A percentile compares a stretch with the other conserved stretches of the same genome.
Conservation (phyloP, 495 filamentous ascomycete species). For the Lophiostoma macrostomum region DNA sequence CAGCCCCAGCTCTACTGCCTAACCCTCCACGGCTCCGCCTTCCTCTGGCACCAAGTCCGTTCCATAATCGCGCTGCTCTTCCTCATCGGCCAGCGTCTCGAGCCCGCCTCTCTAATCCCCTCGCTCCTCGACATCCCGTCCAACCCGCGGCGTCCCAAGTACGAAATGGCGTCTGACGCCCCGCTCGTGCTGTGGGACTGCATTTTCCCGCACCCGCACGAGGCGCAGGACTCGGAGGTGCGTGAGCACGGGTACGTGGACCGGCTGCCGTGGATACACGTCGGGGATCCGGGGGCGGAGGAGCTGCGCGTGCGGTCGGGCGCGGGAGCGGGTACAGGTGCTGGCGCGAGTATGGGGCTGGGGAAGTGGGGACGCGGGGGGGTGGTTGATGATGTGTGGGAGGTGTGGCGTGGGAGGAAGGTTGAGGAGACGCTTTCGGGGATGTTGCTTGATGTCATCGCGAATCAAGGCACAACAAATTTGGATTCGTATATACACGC, state of each 20-base stretch:
- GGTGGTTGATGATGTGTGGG: conserved; percentile 73
- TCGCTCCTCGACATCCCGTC: conserved; percentile 68
- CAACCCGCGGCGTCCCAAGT: conserved; percentile 71
- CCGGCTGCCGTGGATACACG: conserved; percentile 74
- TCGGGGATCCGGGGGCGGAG: conserved; percentile 54
- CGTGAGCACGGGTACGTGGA: conserved; percentile 52
- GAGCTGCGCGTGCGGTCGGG: conserved; percentile 34
- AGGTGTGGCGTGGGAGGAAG: conserved; percentile 74
- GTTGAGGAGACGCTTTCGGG: conserved; percentile 46
- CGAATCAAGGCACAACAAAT: not conserved
- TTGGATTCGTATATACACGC: not conserved
- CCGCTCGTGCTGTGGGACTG: conserved; percentile 96
- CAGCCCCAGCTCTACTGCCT: conserved; percentile 77
- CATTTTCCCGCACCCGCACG: conserved; percentile 60
- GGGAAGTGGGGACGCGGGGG: conserved; percentile 63
- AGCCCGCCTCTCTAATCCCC: conserved; percentile 65
- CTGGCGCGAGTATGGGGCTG: conserved; percentile 38
- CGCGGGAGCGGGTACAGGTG: conserved; percentile 34
- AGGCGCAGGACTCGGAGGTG: conserved; percentile 37
- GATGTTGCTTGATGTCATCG: conserved; percentile 18
- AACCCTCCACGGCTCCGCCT: conserved; percentile 82
- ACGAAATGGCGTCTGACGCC: conserved; percentile 84
- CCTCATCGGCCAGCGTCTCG: conserved; percentile 84
- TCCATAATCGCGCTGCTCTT: conserved; percentile 88
- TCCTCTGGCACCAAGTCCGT: conserved; percentile 96